Percentiles rank a stretch among this genome's conserved stretches.
Evolutionary conservation across 2,329 filamentous ascomycete genomes (phyloP).

Genomic region (Ceratocystis cacaofunesta): DNA sequence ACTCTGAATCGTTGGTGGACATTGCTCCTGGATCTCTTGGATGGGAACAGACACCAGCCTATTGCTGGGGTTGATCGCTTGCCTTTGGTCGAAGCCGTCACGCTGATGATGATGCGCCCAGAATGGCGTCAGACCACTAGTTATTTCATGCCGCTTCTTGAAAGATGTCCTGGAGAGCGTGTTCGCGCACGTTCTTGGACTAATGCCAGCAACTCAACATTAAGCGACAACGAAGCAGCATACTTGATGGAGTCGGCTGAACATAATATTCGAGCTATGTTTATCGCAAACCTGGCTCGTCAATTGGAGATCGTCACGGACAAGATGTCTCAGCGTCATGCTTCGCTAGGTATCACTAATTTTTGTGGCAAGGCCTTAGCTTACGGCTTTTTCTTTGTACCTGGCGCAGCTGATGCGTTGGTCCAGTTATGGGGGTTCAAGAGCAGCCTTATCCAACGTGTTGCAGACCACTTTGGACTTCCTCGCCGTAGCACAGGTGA

Average conservation of each 20-base stretch:
- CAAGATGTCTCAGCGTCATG: constrained; percentile 67
- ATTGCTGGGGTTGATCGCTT: constrained; percentile 75
- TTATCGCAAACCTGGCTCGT: constrained; percentile 63
- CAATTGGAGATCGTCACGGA: constrained; percentile 82
- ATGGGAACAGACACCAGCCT: constrained; percentile 47
- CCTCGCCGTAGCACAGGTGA: constrained; percentile 39
- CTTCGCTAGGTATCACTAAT: constrained; percentile 51
- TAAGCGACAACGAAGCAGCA: constrained; percentile 48
- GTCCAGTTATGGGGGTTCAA: constrained; percentile 67
- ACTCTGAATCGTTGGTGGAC: constrained; percentile 89
- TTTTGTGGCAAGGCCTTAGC: constrained; percentile 85
- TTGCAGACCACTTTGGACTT: constrained; percentile 54
- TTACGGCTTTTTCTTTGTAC: constrained; percentile 86
- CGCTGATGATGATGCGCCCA: constrained; percentile 70
- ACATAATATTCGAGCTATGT: constrained; percentile 80
- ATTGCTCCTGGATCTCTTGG: constrained; percentile 64
- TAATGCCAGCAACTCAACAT: constrained; percentile 42
- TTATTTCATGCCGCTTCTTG: constrained; percentile 46
- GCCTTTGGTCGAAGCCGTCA: constrained; percentile 60
- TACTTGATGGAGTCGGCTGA: constrained; percentile 53
- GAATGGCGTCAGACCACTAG: constrained; percentile 71
- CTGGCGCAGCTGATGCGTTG: constrained; percentile 69
- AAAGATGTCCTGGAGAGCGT: constrained; percentile 36
- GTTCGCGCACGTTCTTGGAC: constrained; percentile 33
- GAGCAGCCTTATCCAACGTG: constrained; percentile 52